Conservation (phyloP, 768 basidiomycete genomes). For the Russula emetica region DNA sequence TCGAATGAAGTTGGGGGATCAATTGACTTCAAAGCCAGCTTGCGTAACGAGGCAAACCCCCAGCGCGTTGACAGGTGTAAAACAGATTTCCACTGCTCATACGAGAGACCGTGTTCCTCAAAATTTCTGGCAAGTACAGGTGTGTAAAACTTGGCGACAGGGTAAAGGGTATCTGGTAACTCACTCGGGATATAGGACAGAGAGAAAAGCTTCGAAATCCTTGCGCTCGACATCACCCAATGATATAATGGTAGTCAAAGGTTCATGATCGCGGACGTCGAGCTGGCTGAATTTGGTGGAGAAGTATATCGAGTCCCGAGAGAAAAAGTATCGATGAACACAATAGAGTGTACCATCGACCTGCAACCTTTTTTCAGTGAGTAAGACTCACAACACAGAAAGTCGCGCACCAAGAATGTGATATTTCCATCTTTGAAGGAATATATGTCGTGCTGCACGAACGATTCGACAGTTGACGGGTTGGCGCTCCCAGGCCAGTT, state of each 20-base stretch:
- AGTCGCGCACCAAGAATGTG: constrained; percentile 20
- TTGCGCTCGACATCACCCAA: constrained; percentile 1
- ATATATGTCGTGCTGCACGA: constrained; percentile 6
- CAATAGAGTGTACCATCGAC: constrained; percentile 9
- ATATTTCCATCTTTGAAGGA: constrained; percentile 26
- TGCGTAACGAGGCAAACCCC: constrained; percentile 33
- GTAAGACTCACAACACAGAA: not conserved
- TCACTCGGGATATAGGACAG: constrained; percentile 15
- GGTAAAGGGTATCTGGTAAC: not conserved
- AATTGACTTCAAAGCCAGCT: constrained; percentile 1
- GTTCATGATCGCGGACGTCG: not conserved
- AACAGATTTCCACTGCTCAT: not conserved
- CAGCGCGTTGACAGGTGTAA: not conserved
- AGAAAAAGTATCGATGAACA: constrained; percentile 24
- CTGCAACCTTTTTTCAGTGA: not conserved
- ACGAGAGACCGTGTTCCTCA: not conserved
- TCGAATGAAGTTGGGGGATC: constrained; percentile 6
- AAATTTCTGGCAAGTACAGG: not conserved
- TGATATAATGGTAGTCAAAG: constrained; percentile 1
- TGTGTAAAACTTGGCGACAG: not conserved
- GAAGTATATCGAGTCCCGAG: constrained; percentile 16
- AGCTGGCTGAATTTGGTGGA: not conserved
- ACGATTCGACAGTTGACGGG: not conserved
- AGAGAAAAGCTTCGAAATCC: constrained; percentile 19
- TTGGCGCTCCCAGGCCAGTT: not conserved